Evolutionary conservation across 2,329 filamentous ascomycete species (phyloP).

Genomic region (Diaporthe citrichinensis): DNA sequence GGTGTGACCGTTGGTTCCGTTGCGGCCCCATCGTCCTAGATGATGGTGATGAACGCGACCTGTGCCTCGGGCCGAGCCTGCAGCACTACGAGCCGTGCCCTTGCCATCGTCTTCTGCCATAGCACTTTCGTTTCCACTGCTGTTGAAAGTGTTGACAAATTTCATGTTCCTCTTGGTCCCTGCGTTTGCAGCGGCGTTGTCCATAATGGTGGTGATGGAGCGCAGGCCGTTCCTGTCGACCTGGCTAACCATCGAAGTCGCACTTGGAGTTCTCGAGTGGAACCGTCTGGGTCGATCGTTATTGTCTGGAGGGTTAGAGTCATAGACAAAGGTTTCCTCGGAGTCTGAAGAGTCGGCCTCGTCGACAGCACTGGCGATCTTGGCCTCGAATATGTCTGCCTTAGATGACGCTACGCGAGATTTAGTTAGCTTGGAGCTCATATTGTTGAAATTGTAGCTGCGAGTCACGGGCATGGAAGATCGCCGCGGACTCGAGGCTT

Average conservation of each 20-base stretch:
- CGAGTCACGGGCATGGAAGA: constrained; percentile 44
- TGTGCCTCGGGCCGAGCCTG: constrained; percentile 75
- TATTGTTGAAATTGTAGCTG: constrained; percentile 51
- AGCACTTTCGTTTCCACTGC: constrained; percentile 65
- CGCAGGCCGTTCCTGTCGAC: constrained; percentile 72
- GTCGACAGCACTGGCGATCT: constrained; percentile 95
- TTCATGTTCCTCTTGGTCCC: constrained; percentile 95
- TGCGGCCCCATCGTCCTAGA: constrained; percentile 80
- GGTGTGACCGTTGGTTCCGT: constrained; percentile 75
- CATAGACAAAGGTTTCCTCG: constrained; percentile 98
- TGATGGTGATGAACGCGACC: constrained; percentile 83
- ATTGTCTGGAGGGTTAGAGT: constrained; percentile 89
- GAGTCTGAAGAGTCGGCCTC: constrained; percentile 97
- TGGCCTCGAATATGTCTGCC: constrained; percentile 97
- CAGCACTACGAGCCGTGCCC: constrained; percentile 71
- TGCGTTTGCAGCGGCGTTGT: constrained; percentile 65
- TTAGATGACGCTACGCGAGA: constrained; percentile 83
- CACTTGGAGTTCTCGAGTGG: constrained; percentile 94
- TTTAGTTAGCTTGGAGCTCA: constrained; percentile 62
- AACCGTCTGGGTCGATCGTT: constrained; percentile 79
- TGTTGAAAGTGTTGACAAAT: constrained; percentile 85
- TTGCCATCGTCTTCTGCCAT: constrained; percentile 78
- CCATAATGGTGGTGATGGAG: constrained; percentile 77
- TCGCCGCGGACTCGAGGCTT: constrained; percentile 46
- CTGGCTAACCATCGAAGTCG: constrained; percentile 85